phyloP scores from a whole-genome alignment of 495 filamentous ascomycete species.

The Patellaria atrata region DNA sequence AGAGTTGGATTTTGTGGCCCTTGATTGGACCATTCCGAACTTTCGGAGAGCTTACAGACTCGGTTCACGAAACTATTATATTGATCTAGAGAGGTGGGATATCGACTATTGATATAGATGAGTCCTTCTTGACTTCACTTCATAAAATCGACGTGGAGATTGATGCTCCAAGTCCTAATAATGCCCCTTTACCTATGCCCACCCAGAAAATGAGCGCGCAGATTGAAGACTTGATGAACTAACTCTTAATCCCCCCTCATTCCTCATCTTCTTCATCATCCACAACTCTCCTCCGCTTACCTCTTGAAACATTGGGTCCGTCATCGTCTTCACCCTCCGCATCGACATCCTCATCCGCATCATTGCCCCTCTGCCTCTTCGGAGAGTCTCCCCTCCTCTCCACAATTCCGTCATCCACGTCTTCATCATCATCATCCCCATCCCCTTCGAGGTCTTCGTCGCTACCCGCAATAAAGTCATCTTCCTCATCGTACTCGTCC shows the following conservation, averaged over 20 bases:
- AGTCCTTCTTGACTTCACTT: too few species aligned
- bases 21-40: too few species aligned
- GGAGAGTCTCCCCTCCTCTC: conserved; percentile 23
- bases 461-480: conserved; percentile 35
- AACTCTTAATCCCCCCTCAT: conserved; percentile 3
- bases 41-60: too few species aligned
- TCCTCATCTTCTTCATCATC: conserved; percentile 28
- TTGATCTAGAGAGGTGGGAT: too few species aligned
- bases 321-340: conserved; percentile 22
- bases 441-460: conserved; percentile 42
- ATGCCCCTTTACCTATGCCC: too few species aligned
- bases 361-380: conserved; percentile 6
- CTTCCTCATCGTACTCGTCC: conserved; percentile 60
- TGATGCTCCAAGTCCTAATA: too few species aligned
- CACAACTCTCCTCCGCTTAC: conserved; percentile 24
- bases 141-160: too few species aligned
- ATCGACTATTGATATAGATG: too few species aligned
- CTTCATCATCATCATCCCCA: conserved; percentile 46
- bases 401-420: conserved; percentile 26
- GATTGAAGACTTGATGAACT: too few species aligned
- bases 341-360: conserved; percentile 16
- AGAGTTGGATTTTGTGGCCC: too few species aligned
- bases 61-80: too few species aligned
- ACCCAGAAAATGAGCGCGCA: too few species aligned
- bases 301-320: conserved; percentile 7